These are phyloP conservation scores for Asterochloris sp. DNA, from an alignment of 139 green algal genomes.

Conservation along the genomic window DNA sequence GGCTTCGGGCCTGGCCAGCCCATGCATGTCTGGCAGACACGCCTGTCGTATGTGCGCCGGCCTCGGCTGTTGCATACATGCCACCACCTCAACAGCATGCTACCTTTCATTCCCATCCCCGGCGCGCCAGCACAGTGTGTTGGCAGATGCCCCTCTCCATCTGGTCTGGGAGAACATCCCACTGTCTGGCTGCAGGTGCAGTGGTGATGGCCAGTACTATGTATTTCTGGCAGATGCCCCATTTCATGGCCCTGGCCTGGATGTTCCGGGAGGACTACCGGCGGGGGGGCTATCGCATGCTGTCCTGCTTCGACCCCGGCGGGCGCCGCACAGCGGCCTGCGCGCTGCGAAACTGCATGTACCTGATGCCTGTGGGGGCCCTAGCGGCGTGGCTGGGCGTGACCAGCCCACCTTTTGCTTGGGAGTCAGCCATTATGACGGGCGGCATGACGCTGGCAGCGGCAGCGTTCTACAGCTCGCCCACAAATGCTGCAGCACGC, in stretches of 20 bases:
- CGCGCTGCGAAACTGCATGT: conserved; percentile 84
- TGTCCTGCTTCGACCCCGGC: conserved; percentile 79
- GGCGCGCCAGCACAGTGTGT: no score
- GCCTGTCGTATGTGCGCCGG: no score
- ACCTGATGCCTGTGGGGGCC: conserved; percentile 83
- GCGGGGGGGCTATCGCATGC: conserved; percentile 81
- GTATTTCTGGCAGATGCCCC: conserved; percentile 98
- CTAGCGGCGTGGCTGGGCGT: conserved; percentile 58
- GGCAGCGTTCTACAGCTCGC: conserved; percentile 66
- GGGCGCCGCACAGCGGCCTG: conserved; percentile 77
- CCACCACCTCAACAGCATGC: no score
- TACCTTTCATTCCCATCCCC: no score
- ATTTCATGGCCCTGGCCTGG: conserved; percentile 98
- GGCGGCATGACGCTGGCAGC: conserved; percentile 62
- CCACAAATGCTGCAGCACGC: conserved; percentile 56
- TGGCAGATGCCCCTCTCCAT: no score
- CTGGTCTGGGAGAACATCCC: no score
- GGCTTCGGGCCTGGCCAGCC: no score
- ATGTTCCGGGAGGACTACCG: conserved; percentile 90
- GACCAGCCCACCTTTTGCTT: conserved; percentile 71
- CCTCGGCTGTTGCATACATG: no score
- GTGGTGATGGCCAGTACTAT: conserved; percentile 78
- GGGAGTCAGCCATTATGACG: conserved; percentile 49
- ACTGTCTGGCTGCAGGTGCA: conserved; percentile 31
- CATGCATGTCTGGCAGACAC: no score